Percentiles rank a stretch among this genome's conserved stretches.
Evolutionary conservation across 805 yeast genomes (phyloP).

Genomic region (Metschnikowia picachoensis): DNA sequence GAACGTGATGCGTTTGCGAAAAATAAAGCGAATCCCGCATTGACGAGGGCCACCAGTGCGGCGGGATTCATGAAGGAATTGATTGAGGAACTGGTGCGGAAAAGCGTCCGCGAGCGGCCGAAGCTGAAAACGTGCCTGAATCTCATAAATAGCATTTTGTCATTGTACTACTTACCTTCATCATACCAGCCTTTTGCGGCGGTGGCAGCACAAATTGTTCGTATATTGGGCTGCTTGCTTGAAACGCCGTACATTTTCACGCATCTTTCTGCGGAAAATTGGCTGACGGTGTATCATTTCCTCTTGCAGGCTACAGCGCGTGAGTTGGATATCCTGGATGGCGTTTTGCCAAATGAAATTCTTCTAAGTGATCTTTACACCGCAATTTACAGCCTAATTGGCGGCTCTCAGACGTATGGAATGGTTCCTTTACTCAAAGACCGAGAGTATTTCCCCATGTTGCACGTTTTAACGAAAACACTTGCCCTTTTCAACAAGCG

Average conservation of each 20-base stretch:
- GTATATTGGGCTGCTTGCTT: conserved; percentile 20
- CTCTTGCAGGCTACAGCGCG: conserved; percentile 18
- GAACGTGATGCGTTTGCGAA: conserved; percentile 34
- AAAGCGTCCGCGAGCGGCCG: conserved; percentile 13
- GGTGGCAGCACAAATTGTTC: conserved; percentile 25
- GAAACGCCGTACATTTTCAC: conserved; percentile 25
- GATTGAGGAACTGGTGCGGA: conserved; percentile 15
- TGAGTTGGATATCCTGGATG: conserved; percentile 9
- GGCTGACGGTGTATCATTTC: conserved; percentile 26
- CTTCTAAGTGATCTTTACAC: conserved; percentile 21
- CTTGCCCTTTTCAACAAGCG: conserved; percentile 16
- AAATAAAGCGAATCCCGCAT: conserved; percentile 23
- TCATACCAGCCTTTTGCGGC: conserved; percentile 18
- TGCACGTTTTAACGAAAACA: conserved; percentile 18
- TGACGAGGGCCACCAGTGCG: conserved; percentile 28
- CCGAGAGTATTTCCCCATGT: conserved; percentile 19
- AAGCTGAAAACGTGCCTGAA: conserved; percentile 23
- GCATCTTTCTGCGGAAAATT: conserved; percentile 28
- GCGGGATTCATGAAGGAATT: conserved; percentile 30
- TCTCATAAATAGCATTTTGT: conserved; percentile 17
- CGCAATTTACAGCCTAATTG: conserved; percentile 21
- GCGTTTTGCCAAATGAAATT: conserved; percentile 15
- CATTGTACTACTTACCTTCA: conserved; percentile 16
- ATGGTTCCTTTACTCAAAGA: conserved; percentile 19
- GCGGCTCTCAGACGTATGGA: conserved; percentile 18